Conservation (phyloP, 179 eudicot species). For the Silene noctiflora region DNA sequence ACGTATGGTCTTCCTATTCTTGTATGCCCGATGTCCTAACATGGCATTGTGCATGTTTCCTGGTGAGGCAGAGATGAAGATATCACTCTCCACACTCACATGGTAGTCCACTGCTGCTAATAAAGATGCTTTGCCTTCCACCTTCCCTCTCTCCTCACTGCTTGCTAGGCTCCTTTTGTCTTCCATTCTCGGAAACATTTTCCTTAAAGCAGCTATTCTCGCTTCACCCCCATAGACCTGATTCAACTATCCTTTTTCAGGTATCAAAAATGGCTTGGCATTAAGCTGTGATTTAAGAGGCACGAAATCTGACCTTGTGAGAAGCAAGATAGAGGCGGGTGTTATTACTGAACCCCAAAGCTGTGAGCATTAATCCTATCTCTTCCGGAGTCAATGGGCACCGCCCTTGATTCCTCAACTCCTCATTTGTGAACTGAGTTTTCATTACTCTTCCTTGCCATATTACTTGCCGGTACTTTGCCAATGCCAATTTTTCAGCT, state of each 20-base stretch:
- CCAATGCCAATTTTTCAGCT: constrained; percentile 90
- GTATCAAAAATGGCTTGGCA: background rate
- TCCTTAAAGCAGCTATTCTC: constrained; percentile 65
- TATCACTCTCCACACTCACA: constrained; percentile 86
- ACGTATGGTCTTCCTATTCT: constrained; percentile 69
- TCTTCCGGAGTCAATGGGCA: constrained; percentile 98
- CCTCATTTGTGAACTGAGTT: constrained; percentile 80
- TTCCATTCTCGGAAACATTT: constrained; percentile 79
- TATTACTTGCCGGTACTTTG: constrained; percentile 82
- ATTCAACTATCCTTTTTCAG: background rate
- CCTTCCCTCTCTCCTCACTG: constrained; percentile 49
- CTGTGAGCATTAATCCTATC: constrained; percentile 75
- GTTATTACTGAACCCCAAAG: constrained; percentile 73
- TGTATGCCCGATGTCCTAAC: constrained; percentile 81
- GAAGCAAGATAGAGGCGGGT: constrained; percentile 96
- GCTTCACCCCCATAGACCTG: constrained; percentile 99
- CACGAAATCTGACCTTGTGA: constrained; percentile 59
- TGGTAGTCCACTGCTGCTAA: constrained; percentile 93
- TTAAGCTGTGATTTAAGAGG: background rate
- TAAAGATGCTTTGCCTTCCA: constrained; percentile 86
- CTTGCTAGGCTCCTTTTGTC: constrained; percentile 83
- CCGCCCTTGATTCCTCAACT: constrained; percentile 88
- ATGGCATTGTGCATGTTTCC: constrained; percentile 99
- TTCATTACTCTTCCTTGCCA: constrained; percentile 98
- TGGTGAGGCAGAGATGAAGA: constrained; percentile 97